A percentile compares a stretch with the other conserved stretches of the same genome.
phyloP scores from a whole-genome alignment of 192 early-diverging fungal genomes.

The Coemansia reversa region DNA sequence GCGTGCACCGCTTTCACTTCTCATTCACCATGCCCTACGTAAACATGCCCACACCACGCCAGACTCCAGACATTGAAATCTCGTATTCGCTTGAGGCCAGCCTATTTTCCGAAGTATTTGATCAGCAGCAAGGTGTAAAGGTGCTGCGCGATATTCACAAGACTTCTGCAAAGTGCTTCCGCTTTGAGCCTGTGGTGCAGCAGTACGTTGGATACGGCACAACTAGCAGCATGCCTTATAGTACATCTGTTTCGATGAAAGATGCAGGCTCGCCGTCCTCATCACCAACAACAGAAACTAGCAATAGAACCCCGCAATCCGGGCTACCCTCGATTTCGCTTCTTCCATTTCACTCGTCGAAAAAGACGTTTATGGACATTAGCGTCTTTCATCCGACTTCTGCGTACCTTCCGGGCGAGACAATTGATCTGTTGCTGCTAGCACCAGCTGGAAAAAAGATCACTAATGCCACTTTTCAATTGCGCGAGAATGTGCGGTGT shows the following conservation, averaged over 20 bases:
- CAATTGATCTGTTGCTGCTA: conserved; percentile 47
- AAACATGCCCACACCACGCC: conserved; percentile 54
- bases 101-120: conserved; percentile 34
- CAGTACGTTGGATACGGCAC: conserved; percentile 25
- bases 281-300: not conserved
- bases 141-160: conserved; percentile 41
- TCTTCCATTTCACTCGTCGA: conserved; percentile 23
- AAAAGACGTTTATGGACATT: conserved; percentile 39
- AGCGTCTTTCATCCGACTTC: conserved; percentile 48
- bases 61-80: conserved; percentile 53
- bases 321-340: conserved; percentile 19
- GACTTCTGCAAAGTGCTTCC: conserved; percentile 35
- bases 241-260: conserved; percentile 34
- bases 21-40: conserved; percentile 56
- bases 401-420: conserved; percentile 45
- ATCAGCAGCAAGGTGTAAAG: conserved; percentile 34
- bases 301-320: not conserved
- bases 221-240: conserved; percentile 24
- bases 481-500: conserved; percentile 51
- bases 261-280: conserved; percentile 22
- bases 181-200: conserved; percentile 52
- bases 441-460: conserved; percentile 45
- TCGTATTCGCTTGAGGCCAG: conserved; percentile 50
- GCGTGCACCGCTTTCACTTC: conserved; percentile 50
- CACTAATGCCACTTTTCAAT: conserved; percentile 35